Evolutionary conservation across 805 yeast species (phyloP).

Genomic region (Yarrowia sp.): DNA sequence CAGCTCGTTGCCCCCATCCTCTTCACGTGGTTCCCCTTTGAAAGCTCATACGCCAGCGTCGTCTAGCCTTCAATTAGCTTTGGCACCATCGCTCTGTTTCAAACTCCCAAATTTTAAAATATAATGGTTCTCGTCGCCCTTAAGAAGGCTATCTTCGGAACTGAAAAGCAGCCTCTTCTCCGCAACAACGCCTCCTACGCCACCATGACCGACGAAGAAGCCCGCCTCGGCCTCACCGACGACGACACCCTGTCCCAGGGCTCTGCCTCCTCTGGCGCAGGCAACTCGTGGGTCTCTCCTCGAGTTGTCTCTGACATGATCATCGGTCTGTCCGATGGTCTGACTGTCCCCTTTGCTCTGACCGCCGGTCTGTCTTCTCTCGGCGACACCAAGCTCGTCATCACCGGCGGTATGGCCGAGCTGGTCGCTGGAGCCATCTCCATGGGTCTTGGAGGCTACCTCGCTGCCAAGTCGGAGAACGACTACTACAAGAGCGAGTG

Average conservation of each 20-base stretch:
- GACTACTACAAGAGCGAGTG: constrained; percentile 38
- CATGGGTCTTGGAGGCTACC: constrained; percentile 96
- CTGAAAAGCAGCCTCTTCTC: constrained; percentile 35
- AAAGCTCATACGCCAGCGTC: constrained; percentile 17
- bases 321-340: constrained; percentile 91
- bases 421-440: constrained; percentile 94
- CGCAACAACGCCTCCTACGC: constrained; percentile 35
- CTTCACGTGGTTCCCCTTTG: constrained; percentile 8
- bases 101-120: neutral
- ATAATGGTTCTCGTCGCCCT: constrained; percentile 39
- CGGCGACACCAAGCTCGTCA: constrained; percentile 85
- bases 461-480: constrained; percentile 87
- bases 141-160: constrained; percentile 37
- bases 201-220: constrained; percentile 30
- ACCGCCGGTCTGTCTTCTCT: constrained; percentile 93
- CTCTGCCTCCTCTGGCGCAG: constrained; percentile 28
- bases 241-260: constrained; percentile 29
- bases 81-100: neutral
- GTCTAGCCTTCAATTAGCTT: constrained; percentile 1
- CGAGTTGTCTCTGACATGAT: constrained; percentile 91
- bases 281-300: constrained; percentile 47
- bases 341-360: constrained; percentile 97
- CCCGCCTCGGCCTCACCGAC: constrained; percentile 26
- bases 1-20: neutral
- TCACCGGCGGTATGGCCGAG: constrained; percentile 98